Percentiles rank a stretch among this genome's conserved stretches.
Conservation (phyloP, 345 rosid species). For the Raphanus raphanistrum region DNA sequence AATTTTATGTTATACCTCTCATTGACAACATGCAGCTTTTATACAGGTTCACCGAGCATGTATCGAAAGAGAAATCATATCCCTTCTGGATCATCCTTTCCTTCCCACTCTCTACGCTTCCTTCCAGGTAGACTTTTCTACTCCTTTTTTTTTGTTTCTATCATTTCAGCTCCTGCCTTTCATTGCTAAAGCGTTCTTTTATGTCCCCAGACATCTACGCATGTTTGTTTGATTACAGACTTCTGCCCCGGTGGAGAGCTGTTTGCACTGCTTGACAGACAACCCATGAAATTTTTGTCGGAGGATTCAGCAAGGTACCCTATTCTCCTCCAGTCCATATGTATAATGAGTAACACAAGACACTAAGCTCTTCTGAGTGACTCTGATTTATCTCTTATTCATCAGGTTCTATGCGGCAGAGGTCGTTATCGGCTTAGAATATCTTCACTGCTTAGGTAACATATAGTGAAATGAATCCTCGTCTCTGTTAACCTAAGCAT, state of each 20-base stretch:
- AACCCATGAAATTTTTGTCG: slow-evolving; percentile 81
- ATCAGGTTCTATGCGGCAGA: slow-evolving; percentile 95
- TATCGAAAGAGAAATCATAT: slow-evolving; percentile 88
- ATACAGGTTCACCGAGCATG: slow-evolving; percentile 92
- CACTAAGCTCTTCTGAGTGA: neutral
- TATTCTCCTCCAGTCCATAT: neutral
- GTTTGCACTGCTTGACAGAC: slow-evolving; percentile 85
- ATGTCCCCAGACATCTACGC: slow-evolving; percentile 82
- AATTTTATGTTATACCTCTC: slow-evolving; percentile 27
- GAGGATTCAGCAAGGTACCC: slow-evolving; percentile 65
- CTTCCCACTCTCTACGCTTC: slow-evolving; percentile 89
- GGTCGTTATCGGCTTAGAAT: slow-evolving; percentile 82
- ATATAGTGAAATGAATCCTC: neutral
- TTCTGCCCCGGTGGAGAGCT: slow-evolving; percentile 96
- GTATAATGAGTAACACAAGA: neutral
- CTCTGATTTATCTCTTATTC: neutral
- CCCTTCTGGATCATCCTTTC: slow-evolving; percentile 92
- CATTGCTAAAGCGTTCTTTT: slow-evolving; percentile 24
- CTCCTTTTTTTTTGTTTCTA: slow-evolving; percentile 4
- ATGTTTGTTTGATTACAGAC: slow-evolving; percentile 94
- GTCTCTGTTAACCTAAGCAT: neutral
- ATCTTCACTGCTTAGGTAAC: slow-evolving; percentile 95
- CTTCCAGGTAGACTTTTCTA: slow-evolving; percentile 66
- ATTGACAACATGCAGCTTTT: slow-evolving; percentile 38
- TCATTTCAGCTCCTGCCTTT: neutral